Conservation (phyloP, 345 rosid genomes). For the Pugionium dolabratum region DNA sequence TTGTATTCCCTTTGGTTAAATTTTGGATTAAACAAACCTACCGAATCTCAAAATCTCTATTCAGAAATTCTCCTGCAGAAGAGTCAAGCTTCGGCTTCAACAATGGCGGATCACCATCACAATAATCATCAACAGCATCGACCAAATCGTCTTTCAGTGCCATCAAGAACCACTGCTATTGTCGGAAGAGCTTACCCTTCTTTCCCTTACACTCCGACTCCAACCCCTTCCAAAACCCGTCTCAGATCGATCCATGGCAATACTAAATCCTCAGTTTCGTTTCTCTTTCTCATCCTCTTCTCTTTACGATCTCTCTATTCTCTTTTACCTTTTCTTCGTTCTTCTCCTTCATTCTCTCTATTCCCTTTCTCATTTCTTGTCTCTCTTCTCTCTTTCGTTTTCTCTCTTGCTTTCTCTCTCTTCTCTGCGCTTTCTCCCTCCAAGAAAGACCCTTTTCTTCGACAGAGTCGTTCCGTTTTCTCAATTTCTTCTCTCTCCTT, state of each 20-base stretch:
- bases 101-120: conserved; percentile 64
- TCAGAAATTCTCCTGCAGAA: conserved; percentile 12
- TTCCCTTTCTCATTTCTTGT: conserved; percentile 59
- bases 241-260: conserved; percentile 40
- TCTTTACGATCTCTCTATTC: conserved; percentile 39
- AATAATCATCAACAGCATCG: conserved; percentile 65
- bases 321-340: conserved; percentile 48
- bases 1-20: not conserved
- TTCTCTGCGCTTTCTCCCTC: conserved; percentile 44
- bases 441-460: conserved; percentile 35
- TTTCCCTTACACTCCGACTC: conserved; percentile 63
- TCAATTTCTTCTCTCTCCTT: conserved; percentile 50
- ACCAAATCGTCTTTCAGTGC: conserved; percentile 69
- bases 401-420: conserved; percentile 49
- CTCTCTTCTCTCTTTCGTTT: conserved; percentile 54
- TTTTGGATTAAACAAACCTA: not conserved
- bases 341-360: conserved; percentile 62
- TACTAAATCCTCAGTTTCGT: conserved; percentile 38
- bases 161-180: conserved; percentile 42
- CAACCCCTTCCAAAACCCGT: conserved; percentile 71
- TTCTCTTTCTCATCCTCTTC: conserved; percentile 41
- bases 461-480: conserved; percentile 42
- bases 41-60: conserved; percentile 3
- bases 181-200: conserved; percentile 46
- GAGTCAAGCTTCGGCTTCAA: conserved; percentile 23